These are phyloP conservation scores for Colletotrichum chrysophilum DNA, from an alignment of 2,329 filamentous ascomycete genomes.

Conservation along the genomic window DNA sequence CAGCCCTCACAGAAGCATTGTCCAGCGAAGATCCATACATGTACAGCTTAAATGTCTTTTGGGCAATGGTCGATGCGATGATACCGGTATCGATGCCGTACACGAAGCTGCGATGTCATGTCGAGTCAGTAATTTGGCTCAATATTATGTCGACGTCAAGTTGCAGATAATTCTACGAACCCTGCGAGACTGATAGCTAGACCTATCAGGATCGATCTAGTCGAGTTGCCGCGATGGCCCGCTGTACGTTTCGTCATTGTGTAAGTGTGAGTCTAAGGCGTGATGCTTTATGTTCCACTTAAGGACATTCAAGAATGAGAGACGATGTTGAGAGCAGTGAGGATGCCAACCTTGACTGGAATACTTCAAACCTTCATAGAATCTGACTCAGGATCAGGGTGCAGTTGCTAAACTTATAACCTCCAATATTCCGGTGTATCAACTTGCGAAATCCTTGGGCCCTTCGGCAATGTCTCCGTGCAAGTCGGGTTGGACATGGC, in stretches of 20 bases:
- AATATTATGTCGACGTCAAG: background rate
- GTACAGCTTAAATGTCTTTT: slow-evolving; percentile 16
- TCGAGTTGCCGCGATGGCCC: slow-evolving; percentile 15
- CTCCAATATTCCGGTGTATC: background rate
- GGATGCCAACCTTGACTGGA: background rate
- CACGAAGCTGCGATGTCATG: background rate
- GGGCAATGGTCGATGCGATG: slow-evolving; percentile 20
- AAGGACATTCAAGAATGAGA: background rate
- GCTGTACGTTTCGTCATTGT: background rate
- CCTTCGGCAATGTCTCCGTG: background rate
- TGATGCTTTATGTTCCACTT: rapidly evolving
- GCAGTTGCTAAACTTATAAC: background rate
- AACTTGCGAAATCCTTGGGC: background rate
- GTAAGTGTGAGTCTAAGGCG: rapidly evolving
- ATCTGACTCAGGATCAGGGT: background rate
- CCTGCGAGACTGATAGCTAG: slow-evolving; percentile 15
- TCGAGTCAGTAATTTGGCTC: background rate
- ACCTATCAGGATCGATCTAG: background rate
- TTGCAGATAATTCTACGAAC: background rate
- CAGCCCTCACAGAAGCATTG: background rate
- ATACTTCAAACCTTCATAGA: background rate
- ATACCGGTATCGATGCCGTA: background rate
- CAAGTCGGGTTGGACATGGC: background rate
- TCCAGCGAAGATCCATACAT: slow-evolving; percentile 14
- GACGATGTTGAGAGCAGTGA: background rate